These are phyloP conservation scores for Garcia nutans DNA, from an alignment of 345 rosid species.

Conservation along the genomic window DNA sequence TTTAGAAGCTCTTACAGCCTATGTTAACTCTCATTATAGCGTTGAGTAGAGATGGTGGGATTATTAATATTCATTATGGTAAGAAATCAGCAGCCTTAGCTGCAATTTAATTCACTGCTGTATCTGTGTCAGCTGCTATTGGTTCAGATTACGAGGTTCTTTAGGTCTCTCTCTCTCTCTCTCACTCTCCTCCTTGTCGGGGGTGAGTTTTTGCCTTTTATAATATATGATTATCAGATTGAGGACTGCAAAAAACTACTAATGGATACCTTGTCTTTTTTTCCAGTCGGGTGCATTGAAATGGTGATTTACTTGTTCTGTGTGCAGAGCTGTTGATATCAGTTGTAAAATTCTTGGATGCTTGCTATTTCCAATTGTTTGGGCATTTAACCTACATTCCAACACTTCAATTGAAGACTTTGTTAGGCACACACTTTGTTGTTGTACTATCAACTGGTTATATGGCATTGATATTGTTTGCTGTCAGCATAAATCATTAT, in stretches of 20 bases:
- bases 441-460: background rate
- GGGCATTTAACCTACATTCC: background rate
- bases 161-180: too few relatives aligned
- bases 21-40: background rate
- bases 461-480: background rate
- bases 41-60: background rate
- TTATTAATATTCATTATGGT: background rate
- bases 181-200: too few relatives aligned
- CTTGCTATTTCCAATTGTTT: background rate
- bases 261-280: background rate
- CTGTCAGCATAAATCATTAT: background rate
- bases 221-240: background rate
- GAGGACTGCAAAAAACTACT: background rate
- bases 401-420: background rate
- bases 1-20: background rate
- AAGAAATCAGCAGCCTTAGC: too few relatives aligned
- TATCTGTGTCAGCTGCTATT: background rate
- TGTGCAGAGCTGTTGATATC: background rate
- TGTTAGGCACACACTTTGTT: background rate
- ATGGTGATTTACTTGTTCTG: background rate
- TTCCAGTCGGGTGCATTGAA: background rate
- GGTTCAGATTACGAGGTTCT: background rate
- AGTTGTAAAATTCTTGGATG: background rate
- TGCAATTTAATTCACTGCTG: too few relatives aligned
- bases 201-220: background rate